phyloP scores from a whole-genome alignment of 129 eudicot species.

The carrot (Daucus carota) region DH1_v3.0 NC_030386.2:20631001-20631500 shows the following conservation, averaged over 20 bases:
- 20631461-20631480: too few relatives aligned
- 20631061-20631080: conserved; percentile 74
- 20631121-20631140: conserved; percentile 92
- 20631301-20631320: not conserved
- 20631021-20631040: conserved; percentile 93
- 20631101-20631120: conserved; percentile 73
- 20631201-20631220: conserved; percentile 86
- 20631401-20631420: not conserved
- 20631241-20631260: conserved; percentile 91
- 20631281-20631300: conserved; percentile 69
- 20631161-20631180: conserved; percentile 80
- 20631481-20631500: too few relatives aligned
- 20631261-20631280: conserved; percentile 93
- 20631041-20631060: conserved; percentile 94
- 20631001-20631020: conserved; percentile 97
- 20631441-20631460: too few relatives aligned
- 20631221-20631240: conserved; percentile 80
- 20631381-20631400: not conserved
- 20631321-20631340: not conserved
- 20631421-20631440: not conserved
- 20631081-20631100: conserved; percentile 69
- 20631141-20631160: conserved; percentile 83
- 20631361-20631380: not conserved
- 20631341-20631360: not conserved
- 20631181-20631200: conserved; percentile 82